phyloP scores from a whole-genome alignment of 2,329 filamentous ascomycete species.

The Colletotrichum ledebouriae region DNA sequence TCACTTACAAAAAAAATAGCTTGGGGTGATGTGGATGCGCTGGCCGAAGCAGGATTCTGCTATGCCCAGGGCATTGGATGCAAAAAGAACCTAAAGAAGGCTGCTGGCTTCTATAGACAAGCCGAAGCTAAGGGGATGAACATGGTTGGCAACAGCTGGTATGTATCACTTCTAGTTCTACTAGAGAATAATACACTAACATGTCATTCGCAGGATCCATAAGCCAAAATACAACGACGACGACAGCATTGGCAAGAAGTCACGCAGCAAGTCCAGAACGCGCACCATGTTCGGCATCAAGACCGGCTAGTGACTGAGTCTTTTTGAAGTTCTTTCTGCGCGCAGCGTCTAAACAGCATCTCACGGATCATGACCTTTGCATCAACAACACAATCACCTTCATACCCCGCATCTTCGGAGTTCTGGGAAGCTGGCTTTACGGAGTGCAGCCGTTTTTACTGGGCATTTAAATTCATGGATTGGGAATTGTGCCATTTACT shows the following conservation, averaged over 20 bases:
- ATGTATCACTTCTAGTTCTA: conserved; percentile 55
- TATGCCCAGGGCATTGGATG: conserved; percentile 94
- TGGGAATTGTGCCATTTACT: conserved; percentile 38
- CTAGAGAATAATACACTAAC: conserved; percentile 33
- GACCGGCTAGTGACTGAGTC: conserved; percentile 41
- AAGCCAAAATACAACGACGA: conserved; percentile 92
- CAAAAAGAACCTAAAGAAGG: conserved; percentile 96
- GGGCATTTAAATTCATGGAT: conserved; percentile 33
- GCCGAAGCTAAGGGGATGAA: conserved; percentile 95
- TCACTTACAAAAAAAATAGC: conserved; percentile 55
- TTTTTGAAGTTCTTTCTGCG: conserved; percentile 35
- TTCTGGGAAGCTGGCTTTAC: conserved; percentile 41
- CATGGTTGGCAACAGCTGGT: conserved; percentile 99
- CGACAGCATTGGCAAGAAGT: conserved; percentile 63
- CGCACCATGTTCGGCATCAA: conserved; percentile 77
- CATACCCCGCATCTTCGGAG: conserved; percentile 43
- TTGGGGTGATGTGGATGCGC: conserved; percentile 95
- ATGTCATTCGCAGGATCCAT: conserved; percentile 79
- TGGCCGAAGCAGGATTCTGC: conserved; percentile 95
- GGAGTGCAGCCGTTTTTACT: conserved; percentile 39
- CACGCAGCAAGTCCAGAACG: conserved; percentile 81
- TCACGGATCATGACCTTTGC: conserved; percentile 44
- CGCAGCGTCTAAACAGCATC: conserved; percentile 38
- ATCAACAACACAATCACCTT: conserved; percentile 39
- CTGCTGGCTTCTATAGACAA: conserved; percentile 88